Base-by-base conservation (phyloP, 2,329 filamentous ascomycete genomes). In the Aspergillus transmontanensis region DNA sequence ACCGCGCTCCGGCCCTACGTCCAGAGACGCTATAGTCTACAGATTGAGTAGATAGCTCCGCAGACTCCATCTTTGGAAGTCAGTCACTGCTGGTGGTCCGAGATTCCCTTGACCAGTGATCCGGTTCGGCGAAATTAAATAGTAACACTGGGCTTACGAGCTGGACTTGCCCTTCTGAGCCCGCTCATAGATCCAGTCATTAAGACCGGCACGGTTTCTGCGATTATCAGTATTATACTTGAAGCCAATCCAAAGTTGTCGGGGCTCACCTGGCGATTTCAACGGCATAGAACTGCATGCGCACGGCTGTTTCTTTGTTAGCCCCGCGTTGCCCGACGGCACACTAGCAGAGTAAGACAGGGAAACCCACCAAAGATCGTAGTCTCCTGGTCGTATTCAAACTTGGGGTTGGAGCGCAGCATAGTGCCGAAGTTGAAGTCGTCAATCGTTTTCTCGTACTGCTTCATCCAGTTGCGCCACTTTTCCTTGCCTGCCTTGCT, bases 341-440 rank as follows among this genome's bases (percentile, higher is more conserved):
- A 16, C 34, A n/a, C 28, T 19, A 39, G 23, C n/a, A 34, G 6
- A 19, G 21, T 66, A n/a, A 58, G 21, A 34, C 39, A 39, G n/a
- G 26, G 32, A 23, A 30, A 71, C 85, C 72, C 76, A 94, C 91
- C 93, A 72, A 99, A 98, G 59, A 99, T 97, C 3, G 93, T 97
- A 60, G 90, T 92, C 61, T 96, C 84, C 81, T 96, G 85, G 59
- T 90, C 92, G 77, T 99, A 98, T 79, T 97, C 94, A 59, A 80
- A 87, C 72, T 91, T 92, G 43, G 93, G 86, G 73, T 86, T 91
- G 62, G 87, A 85, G 62, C 95, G 88, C 72, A 99, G 78, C 86
- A 99, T 94, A 39, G 95, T 97, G 61, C 95, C 95, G 79, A 97
- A 99, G 84, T 97, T 99, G 85, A 89, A 99, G 80, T 99, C 96